Evolutionary conservation across 768 basidiomycete genomes (phyloP), one percentile per base, ranked within the genome.

Genomic region (Mycena rebaudengoi): DNA sequence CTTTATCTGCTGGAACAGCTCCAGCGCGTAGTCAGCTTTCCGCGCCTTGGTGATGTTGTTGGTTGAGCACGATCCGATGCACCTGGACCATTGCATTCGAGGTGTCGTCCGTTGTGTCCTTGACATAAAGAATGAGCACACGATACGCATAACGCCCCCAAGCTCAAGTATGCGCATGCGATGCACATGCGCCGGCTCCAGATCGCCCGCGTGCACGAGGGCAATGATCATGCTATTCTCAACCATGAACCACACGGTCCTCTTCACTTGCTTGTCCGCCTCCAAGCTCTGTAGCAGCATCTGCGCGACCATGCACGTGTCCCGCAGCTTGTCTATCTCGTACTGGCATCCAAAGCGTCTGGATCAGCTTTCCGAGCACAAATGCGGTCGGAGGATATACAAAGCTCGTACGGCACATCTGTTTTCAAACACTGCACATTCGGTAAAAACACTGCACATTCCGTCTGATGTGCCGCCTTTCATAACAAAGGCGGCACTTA

Each of bases 41-140:
- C 98, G 87, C 4, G 98, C 98, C 75, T 92, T 95, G 30, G 95
- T 98, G 79, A 96, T 91, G 69, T 94, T 98, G 81, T 99, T 99
- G 83, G 71, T 94, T 96, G 16, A 95, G 91, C 30, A 71, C 68
- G 37, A 97, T 91, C 10, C 88, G 88, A 26, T 86, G 85, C 43
- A 79, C 75, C 63, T 88, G 84, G 21, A 88, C 84, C 76, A 95
- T 81, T 0, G 95, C 96, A 65, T 95, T 93, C 4, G 89, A 85
- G 0, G 95, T 91, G 70, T 99, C 97, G 75, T 99, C 97, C 12
- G 98, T 99, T 21, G 97, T 98, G 67, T 98, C 95, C 77, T 92
- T 94, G 69, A 94, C 88, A 64, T 86, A 84, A 40, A 90, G 85
- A 65, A 99, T 95, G 70, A 99, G 83, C 5, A 93, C 91, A 6